These are phyloP conservation scores for Didymella glomerata DNA, from an alignment of 2,329 filamentous ascomycete species.

Conservation along the genomic window DNA sequence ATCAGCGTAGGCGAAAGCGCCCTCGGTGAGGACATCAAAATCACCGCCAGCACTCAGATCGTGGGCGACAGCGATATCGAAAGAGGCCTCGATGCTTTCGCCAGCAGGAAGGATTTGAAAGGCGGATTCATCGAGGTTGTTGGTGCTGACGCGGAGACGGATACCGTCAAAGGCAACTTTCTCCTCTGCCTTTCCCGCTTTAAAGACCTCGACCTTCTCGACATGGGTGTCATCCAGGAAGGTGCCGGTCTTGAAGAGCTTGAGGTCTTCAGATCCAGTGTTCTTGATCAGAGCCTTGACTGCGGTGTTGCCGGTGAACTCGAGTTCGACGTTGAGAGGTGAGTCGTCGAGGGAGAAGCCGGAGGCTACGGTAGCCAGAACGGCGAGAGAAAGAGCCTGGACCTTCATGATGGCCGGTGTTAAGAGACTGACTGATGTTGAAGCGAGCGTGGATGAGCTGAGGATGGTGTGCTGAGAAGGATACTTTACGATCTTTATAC, in stretches of 20 bases:
- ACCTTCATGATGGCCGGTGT: conserved; percentile 29
- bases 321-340: conserved; percentile 50
- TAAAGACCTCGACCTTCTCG: conserved; percentile 62
- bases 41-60: conserved; percentile 60
- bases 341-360: conserved; percentile 42
- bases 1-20: conserved; percentile 64
- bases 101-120: conserved; percentile 59
- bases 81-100: conserved; percentile 60
- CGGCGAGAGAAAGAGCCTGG: conserved; percentile 24
- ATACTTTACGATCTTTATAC: conserved; percentile 3
- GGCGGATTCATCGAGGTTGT: conserved; percentile 56
- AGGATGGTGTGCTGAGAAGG: neutral
- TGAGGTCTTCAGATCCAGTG: conserved; percentile 58
- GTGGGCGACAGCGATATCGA: conserved; percentile 64
- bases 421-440: conserved; percentile 6
- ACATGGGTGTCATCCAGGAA: conserved; percentile 60
- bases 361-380: conserved; percentile 26
- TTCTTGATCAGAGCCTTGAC: conserved; percentile 63
- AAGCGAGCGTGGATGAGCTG: conserved; percentile 8
- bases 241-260: conserved; percentile 62
- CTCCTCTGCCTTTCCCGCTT: conserved; percentile 58
- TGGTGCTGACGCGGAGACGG: conserved; percentile 57
- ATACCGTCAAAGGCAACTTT: conserved; percentile 61
- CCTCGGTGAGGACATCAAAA: conserved; percentile 63
- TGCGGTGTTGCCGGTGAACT: conserved; percentile 59